phyloP scores from a whole-genome alignment of 805 yeast genomes.

The Geotrichum ghanense region DNA sequence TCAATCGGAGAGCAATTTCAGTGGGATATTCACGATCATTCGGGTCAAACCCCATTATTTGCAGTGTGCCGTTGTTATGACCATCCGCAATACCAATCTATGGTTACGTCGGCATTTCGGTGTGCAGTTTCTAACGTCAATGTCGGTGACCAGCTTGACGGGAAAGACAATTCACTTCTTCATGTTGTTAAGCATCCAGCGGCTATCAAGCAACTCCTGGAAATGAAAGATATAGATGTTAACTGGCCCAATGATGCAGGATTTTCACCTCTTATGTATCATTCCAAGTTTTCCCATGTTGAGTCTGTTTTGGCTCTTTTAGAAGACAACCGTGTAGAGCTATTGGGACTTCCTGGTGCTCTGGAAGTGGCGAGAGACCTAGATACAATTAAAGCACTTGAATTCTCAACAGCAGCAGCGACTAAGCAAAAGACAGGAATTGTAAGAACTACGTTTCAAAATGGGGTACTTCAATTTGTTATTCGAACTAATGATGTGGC shows the following conservation, averaged over 20 bases:
- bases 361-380: slow-evolving; percentile 25
- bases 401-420: slow-evolving; percentile 1
- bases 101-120: slow-evolving; percentile 37
- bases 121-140: slow-evolving; percentile 26
- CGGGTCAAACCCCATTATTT: slow-evolving; percentile 69
- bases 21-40: slow-evolving; percentile 58
- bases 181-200: slow-evolving; percentile 51
- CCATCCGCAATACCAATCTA: slow-evolving; percentile 44
- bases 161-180: slow-evolving; percentile 60
- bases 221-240: slow-evolving; percentile 36
- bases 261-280: slow-evolving; percentile 61
- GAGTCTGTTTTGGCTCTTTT: slow-evolving; percentile 43
- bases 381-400: slow-evolving; percentile 14
- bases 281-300: slow-evolving; percentile 54
- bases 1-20: slow-evolving; percentile 47
- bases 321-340: slow-evolving; percentile 18
- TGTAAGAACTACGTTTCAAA: slow-evolving; percentile 9
- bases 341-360: slow-evolving; percentile 15
- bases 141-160: slow-evolving; percentile 57
- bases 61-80: slow-evolving; percentile 73
- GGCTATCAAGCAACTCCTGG: slow-evolving; percentile 30
- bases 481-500: slow-evolving; percentile 13
- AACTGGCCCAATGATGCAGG: slow-evolving; percentile 50
- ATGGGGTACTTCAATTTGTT: slow-evolving; percentile 17
- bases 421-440: slow-evolving; percentile 6